phyloP scores from a whole-genome alignment of 495 filamentous ascomycete genomes.

The Aspergillus wentii region DNA sequence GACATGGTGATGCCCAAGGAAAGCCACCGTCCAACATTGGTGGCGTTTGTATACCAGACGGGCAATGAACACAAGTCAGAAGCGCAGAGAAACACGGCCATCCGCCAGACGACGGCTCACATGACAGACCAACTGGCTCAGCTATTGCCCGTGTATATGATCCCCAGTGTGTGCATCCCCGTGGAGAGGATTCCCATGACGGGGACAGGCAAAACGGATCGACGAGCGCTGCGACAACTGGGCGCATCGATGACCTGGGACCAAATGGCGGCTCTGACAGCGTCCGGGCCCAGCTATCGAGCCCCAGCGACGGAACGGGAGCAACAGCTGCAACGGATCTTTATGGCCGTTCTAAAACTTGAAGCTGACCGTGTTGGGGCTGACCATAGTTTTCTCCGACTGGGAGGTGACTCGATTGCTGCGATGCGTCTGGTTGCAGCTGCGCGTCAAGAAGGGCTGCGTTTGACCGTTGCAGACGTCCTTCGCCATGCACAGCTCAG shows the following conservation, averaged over 20 bases:
- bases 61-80: too few species aligned
- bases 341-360: too few species aligned
- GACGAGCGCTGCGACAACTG: not conserved
- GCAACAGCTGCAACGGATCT: too few species aligned
- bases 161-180: not conserved
- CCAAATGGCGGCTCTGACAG: not conserved
- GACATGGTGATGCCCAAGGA: slow-evolving; percentile 1
- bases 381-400: slow-evolving; percentile 40
- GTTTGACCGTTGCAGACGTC: slow-evolving; percentile 27
- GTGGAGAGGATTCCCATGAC: not conserved
- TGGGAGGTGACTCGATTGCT: slow-evolving; percentile 32
- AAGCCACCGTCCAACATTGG: too few species aligned
- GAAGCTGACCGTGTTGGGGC: too few species aligned
- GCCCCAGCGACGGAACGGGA: too few species aligned
- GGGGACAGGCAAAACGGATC: not conserved
- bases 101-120: too few species aligned
- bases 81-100: too few species aligned
- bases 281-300: too few species aligned
- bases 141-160: too few species aligned
- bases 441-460: slow-evolving; percentile 16
- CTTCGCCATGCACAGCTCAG: slow-evolving; percentile 17
- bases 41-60: too few species aligned
- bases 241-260: not conserved
- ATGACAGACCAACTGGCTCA: too few species aligned
- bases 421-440: slow-evolving; percentile 31